These are phyloP conservation scores for Delonix regia DNA, from an alignment of 306 rosid genomes.

Conservation along the genomic window DNA sequence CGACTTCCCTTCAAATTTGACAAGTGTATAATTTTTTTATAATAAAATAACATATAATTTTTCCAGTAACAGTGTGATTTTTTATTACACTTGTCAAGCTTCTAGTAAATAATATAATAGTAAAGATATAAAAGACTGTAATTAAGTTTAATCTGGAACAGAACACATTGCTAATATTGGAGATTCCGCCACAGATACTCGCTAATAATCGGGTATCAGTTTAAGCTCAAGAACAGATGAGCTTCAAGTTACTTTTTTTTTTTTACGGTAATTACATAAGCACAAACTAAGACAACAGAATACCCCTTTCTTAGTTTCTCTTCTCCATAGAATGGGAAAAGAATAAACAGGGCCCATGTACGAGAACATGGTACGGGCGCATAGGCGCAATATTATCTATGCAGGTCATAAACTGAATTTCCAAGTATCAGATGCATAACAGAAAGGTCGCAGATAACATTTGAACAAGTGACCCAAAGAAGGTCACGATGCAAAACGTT, in stretches of 20 bases:
- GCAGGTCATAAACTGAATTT: conserved; percentile 29
- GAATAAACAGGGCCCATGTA: conserved; percentile 32
- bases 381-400: conserved; percentile 5
- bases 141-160: no score
- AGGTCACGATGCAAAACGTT: conserved; percentile 18
- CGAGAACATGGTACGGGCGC: conserved; percentile 29
- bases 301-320: conserved; percentile 16
- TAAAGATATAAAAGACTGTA: no score
- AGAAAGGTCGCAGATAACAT: conserved; percentile 28
- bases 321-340: conserved; percentile 27
- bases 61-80: no score
- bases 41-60: no score
- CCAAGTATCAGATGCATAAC: conserved; percentile 24
- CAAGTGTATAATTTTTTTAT: no score
- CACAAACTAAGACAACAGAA: conserved; percentile 29
- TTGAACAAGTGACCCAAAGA: conserved; percentile 27
- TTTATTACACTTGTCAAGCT: no score
- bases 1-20: no score
- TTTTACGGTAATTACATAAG: no score
- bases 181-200: not conserved
- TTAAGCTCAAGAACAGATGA: conserved; percentile 17
- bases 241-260: conserved; percentile 13
- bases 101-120: no score
- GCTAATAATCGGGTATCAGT: not conserved
- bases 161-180: no score